Conservation (phyloP, 164 flowering plant species). For the Annona cherimola region DNA sequence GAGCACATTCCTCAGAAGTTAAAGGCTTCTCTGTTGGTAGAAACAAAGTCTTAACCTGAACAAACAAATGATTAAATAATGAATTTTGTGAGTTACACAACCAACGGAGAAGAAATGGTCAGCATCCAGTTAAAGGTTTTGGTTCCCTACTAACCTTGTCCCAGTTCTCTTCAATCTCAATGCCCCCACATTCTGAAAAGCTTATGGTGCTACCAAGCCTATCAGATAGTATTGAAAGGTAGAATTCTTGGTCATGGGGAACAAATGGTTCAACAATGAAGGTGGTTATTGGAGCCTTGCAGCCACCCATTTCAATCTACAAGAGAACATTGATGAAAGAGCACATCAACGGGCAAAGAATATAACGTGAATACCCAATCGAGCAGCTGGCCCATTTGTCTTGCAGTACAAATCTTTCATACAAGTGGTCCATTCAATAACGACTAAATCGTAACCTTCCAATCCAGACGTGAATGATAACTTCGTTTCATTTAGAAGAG, state of each 20-base stretch:
- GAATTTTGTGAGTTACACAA: not conserved
- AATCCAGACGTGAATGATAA: too few species aligned
- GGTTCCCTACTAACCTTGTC: conserved; percentile 56
- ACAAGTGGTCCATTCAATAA: not conserved
- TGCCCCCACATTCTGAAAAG: conserved; percentile 95
- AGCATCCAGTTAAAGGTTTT: not conserved
- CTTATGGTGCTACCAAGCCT: conserved; percentile 81
- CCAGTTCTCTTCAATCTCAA: conserved; percentile 98
- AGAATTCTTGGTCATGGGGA: conserved; percentile 80
- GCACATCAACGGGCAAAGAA: not conserved
- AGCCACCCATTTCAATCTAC: conserved; percentile 94
- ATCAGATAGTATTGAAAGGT: conserved; percentile 77
- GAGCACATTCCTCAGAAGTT: conserved; percentile 65
- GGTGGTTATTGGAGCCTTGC: conserved; percentile 90
- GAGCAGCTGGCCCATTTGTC: not conserved
- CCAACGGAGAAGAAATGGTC: not conserved
- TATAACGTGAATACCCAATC: conserved; percentile 1
- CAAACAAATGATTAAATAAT: conserved; percentile 3
- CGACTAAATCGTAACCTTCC: not conserved
- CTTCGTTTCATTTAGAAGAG: too few species aligned
- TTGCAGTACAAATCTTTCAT: not conserved
- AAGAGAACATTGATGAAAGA: conserved; percentile 3
- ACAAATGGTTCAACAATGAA: conserved; percentile 91
- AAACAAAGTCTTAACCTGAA: conserved; percentile 71
- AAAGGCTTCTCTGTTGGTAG: conserved; percentile 64